phyloP scores from a whole-genome alignment of 192 early-diverging fungal genomes.

The Thamnidium elegans region DNA sequence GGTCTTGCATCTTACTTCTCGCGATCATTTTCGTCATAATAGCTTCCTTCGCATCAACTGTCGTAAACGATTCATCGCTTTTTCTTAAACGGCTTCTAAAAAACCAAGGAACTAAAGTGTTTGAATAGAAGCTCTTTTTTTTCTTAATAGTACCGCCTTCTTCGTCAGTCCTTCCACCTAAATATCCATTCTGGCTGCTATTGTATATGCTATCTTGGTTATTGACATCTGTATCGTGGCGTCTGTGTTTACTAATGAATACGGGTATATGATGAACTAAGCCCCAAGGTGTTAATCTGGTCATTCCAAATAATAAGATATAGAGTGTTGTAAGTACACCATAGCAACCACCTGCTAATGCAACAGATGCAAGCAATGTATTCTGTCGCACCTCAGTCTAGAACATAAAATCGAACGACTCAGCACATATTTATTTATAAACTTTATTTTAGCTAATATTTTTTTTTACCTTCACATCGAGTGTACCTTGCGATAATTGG shows the following conservation, averaged over 20 bases:
- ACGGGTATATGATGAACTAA: conserved; percentile 26
- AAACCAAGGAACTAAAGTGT: conserved; percentile 5
- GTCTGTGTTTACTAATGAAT: conserved; percentile 13
- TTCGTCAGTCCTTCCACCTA: neutral
- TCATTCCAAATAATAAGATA: conserved; percentile 30
- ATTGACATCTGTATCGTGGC: neutral
- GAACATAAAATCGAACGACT: neutral
- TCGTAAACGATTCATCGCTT: neutral
- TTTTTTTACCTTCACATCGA: conserved; percentile 22
- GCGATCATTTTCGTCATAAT: too few species aligned
- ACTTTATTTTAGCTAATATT: neutral
- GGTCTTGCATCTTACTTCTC: too few species aligned
- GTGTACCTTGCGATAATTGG: conserved; percentile 7
- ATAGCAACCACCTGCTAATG: conserved; percentile 29
- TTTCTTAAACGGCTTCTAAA: conserved; percentile 6
- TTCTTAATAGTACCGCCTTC: neutral
- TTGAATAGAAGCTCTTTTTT: neutral
- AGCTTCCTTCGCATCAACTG: too few species aligned
- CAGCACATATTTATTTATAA: neutral
- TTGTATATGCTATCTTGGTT: too few species aligned
- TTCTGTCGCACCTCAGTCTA: conserved; percentile 30
- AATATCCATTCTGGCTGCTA: too few species aligned
- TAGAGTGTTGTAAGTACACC: conserved; percentile 26
- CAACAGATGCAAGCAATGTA: conserved; percentile 21
- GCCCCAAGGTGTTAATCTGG: conserved; percentile 25